Evolutionary conservation across 2,329 filamentous ascomycete genomes (phyloP).

Genomic region (Penicillium aurantiogriseum): DNA sequence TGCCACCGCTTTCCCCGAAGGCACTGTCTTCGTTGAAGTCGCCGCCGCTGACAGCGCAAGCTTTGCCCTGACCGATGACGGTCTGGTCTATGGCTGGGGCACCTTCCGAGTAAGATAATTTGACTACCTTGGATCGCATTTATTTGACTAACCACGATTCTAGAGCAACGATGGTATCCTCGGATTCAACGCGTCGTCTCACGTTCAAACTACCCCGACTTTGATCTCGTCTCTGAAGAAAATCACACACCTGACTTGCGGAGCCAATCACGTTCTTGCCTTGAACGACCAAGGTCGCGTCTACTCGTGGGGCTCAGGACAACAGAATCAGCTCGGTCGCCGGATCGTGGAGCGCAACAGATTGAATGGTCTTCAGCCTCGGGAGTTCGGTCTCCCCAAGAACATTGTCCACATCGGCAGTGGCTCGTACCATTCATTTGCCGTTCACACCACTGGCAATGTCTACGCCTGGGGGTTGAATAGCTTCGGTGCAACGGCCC

Average conservation of each 20-base stretch:
- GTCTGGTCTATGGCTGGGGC: slow-evolving; percentile 61
- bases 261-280: slow-evolving; percentile 58
- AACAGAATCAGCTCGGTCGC: slow-evolving; percentile 68
- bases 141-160: slow-evolving; percentile 7
- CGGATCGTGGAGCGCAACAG: slow-evolving; percentile 60
- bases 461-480: slow-evolving; percentile 85
- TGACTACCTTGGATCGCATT: not conserved
- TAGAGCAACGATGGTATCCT: slow-evolving; percentile 64
- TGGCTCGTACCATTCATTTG: slow-evolving; percentile 80
- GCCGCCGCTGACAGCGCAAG: slow-evolving; percentile 60
- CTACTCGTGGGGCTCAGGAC: slow-evolving; percentile 64
- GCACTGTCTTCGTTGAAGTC: slow-evolving; percentile 56
- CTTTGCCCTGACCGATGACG: slow-evolving; percentile 61
- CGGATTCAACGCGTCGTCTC: slow-evolving; percentile 52
- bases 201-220: slow-evolving; percentile 47
- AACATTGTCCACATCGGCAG: slow-evolving; percentile 62
- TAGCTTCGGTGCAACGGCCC: slow-evolving; percentile 78
- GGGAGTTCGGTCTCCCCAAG: slow-evolving; percentile 58
- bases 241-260: slow-evolving; percentile 54
- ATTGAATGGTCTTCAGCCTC: slow-evolving; percentile 55
- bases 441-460: slow-evolving; percentile 64
- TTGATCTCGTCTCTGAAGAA: slow-evolving; percentile 55
- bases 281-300: slow-evolving; percentile 59
- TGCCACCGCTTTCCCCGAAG: slow-evolving; percentile 50
- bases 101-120: slow-evolving; percentile 55